phyloP scores from a whole-genome alignment of 352 stramenopile genomes.

The Blastocystis sp. region DNA sequence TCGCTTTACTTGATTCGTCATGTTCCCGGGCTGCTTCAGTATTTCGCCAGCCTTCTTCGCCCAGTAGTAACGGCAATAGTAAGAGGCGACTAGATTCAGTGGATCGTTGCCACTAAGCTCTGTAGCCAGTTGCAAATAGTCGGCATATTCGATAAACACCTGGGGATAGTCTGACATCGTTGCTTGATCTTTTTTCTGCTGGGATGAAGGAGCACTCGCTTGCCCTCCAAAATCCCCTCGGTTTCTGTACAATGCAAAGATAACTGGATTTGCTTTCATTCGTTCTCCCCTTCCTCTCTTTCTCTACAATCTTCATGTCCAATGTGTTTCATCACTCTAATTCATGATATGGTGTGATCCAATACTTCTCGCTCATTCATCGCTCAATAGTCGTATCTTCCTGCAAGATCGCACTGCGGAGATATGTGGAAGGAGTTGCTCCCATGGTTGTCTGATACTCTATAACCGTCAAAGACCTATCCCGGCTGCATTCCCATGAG shows the following conservation, averaged over 20 bases:
- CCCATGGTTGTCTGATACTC: too few relatives aligned
- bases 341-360: not conserved
- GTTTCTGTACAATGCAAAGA: not conserved
- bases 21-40: not conserved
- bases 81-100: not conserved
- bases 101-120: not conserved
- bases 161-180: conserved; percentile 40
- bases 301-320: too few relatives aligned
- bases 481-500: too few relatives aligned
- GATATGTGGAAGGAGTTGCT: too few relatives aligned
- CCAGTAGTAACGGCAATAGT: conserved; percentile 24
- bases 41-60: conserved; percentile 22
- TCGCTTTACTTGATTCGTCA: not conserved
- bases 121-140: conserved; percentile 1
- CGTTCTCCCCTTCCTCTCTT: too few relatives aligned
- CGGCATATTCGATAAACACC: not conserved
- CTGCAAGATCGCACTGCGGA: too few relatives aligned
- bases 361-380: too few relatives aligned
- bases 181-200: not conserved
- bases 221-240: not conserved
- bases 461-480: too few relatives aligned
- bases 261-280: not conserved
- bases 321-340: conserved; percentile 7
- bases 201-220: not conserved
- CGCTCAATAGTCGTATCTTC: too few relatives aligned